Conservation (phyloP, 176 grass and related monocot species). For the Areca catechu region DNA sequence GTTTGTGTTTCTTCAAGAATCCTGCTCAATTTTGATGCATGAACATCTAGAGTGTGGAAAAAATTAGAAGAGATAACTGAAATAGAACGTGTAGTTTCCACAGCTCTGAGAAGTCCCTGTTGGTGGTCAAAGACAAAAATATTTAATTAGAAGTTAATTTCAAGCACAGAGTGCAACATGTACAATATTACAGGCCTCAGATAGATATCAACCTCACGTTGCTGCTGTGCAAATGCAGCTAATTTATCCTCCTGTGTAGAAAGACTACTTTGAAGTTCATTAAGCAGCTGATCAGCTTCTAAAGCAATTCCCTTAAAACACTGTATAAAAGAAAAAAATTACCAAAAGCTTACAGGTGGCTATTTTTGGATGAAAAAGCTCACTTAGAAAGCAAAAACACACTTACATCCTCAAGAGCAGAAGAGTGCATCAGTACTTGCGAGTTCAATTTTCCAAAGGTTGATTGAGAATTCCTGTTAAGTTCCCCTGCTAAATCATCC, state of each 20-base stretch:
- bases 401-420: constrained; percentile 84
- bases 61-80: constrained; percentile 71
- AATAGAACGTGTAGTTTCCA: constrained; percentile 78
- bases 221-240: constrained; percentile 61
- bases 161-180: too few species aligned
- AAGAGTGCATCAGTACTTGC: constrained; percentile 73
- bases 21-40: constrained; percentile 63
- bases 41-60: constrained; percentile 79
- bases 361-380: too few species aligned
- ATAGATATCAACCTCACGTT: constrained; percentile 46
- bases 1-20: constrained; percentile 87
- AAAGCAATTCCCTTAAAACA: constrained; percentile 85
- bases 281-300: constrained; percentile 78
- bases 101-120: constrained; percentile 73
- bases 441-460: constrained; percentile 90
- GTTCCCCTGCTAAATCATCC: constrained; percentile 81
- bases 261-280: constrained; percentile 71
- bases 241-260: constrained; percentile 77
- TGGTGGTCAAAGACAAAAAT: constrained; percentile 11
- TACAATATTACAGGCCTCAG: too few species aligned
- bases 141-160: not conserved
- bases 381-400: too few species aligned
- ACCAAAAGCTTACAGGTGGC: too few species aligned
- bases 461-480: constrained; percentile 77
- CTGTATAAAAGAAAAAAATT: constrained; percentile 32